Evolutionary conservation across 2,329 filamentous ascomycete genomes (phyloP).

Genomic region (Amesomyces nigricolor): DNA sequence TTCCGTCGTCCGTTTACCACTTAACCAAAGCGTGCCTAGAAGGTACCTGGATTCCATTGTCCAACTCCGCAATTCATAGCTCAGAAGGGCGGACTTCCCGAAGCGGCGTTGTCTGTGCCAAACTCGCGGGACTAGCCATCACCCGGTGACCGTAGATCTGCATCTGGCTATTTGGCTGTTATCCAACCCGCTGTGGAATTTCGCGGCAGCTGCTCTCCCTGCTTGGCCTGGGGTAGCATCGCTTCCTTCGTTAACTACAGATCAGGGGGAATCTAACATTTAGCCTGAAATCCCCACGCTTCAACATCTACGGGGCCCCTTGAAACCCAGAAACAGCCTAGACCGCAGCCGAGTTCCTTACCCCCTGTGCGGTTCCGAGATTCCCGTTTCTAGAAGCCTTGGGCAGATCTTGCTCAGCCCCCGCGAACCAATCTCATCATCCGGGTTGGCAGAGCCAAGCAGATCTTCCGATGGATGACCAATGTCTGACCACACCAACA

Average conservation of each 20-base stretch:
- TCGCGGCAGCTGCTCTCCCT: not conserved
- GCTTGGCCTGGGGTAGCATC: conserved; percentile 4
- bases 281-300: conserved; percentile 8
- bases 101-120: too few relatives aligned
- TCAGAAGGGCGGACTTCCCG: too few relatives aligned
- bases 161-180: not conserved
- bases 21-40: not conserved
- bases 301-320: conserved; percentile 3
- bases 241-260: not conserved
- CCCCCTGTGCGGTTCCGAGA: conserved; percentile 8
- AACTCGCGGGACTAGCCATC: not conserved
- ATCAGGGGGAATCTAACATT: not conserved
- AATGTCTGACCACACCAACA: not conserved
- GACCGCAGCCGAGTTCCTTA: conserved; percentile 5
- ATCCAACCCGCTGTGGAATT: not conserved
- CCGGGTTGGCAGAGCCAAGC: conserved; percentile 3
- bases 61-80: too few relatives aligned
- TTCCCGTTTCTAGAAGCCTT: conserved; percentile 11
- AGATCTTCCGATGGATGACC: conserved; percentile 3
- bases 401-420: not conserved
- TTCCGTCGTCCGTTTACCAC: too few relatives aligned
- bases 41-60: not conserved
- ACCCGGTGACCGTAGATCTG: not conserved
- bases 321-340: not conserved
- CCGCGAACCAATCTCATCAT: not conserved